phyloP scores from a whole-genome alignment of 495 filamentous ascomycete genomes.

The Saxophila tyrrhenica region DNA sequence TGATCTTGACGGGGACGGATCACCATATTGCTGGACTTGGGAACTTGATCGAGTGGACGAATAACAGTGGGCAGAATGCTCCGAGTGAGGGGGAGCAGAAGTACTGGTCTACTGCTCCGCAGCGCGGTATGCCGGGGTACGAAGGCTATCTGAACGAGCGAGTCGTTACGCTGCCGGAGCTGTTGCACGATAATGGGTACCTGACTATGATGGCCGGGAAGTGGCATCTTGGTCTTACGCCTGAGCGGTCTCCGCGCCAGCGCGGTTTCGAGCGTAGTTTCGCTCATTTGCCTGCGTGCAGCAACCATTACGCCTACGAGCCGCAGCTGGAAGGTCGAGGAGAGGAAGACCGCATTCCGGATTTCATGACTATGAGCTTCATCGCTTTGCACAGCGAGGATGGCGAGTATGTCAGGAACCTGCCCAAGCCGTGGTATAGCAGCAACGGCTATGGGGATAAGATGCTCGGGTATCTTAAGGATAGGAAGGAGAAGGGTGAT shows the following conservation, averaged over 20 bases:
- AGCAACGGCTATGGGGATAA: constrained; percentile 32
- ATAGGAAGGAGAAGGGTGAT: constrained; percentile 38
- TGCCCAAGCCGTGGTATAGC: constrained; percentile 37
- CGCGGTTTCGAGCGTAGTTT: constrained; percentile 34
- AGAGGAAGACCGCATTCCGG: constrained; percentile 19
- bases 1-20: constrained; percentile 44
- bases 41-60: constrained; percentile 33
- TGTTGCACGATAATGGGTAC: constrained; percentile 51
- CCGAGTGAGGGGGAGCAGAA: constrained; percentile 29
- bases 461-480: constrained; percentile 32
- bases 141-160: constrained; percentile 55
- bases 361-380: constrained; percentile 29
- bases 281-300: constrained; percentile 44
- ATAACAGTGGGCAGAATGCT: constrained; percentile 26
- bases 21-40: constrained; percentile 42
- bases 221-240: constrained; percentile 37
- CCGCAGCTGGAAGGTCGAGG: constrained; percentile 32
- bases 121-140: constrained; percentile 47
- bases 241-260: constrained; percentile 20
- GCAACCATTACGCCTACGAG: constrained; percentile 52
- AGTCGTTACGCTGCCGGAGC: constrained; percentile 50
- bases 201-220: constrained; percentile 53
- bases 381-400: constrained; percentile 49
- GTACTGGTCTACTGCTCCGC: constrained; percentile 24
- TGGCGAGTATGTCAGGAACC: constrained; percentile 41